A percentile compares a stretch with the other conserved stretches of the same genome.
Evolutionary conservation across 257 asterid genomes (phyloP).

Genomic region (Solanum corneliomulleri): DNA sequence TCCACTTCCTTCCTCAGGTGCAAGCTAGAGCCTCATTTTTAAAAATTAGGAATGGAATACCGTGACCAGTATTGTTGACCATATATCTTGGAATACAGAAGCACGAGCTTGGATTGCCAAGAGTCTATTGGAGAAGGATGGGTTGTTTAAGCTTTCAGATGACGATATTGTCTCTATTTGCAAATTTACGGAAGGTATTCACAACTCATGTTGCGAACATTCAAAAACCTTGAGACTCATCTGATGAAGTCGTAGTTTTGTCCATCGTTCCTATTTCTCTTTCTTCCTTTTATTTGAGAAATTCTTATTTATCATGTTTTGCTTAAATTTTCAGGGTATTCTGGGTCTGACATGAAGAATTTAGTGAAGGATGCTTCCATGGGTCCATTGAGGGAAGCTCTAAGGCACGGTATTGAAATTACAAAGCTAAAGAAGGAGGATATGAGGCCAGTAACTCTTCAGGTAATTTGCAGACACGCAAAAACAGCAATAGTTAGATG

Average conservation of each 20-base stretch:
- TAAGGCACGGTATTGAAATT: constrained; percentile 64
- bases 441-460: constrained; percentile 68
- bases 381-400: constrained; percentile 97
- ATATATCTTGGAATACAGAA: constrained; percentile 36
- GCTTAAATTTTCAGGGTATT: constrained; percentile 52
- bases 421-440: constrained; percentile 86
- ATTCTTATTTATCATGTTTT: neutral
- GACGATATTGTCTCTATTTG: constrained; percentile 70
- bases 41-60: neutral
- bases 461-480: constrained; percentile 28
- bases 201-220: neutral
- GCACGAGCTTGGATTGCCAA: constrained; percentile 92
- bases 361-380: constrained; percentile 97
- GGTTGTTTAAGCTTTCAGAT: constrained; percentile 56
- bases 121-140: constrained; percentile 83
- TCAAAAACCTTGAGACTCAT: constrained; percentile 3
- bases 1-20: constrained; percentile 96
- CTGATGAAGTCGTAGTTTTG: neutral
- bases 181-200: constrained; percentile 70
- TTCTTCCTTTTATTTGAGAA: neutral
- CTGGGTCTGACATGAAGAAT: constrained; percentile 99
- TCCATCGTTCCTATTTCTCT: neutral
- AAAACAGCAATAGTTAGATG: neutral
- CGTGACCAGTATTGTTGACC: neutral
- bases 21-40: neutral